phyloP scores from a whole-genome alignment of 2,329 filamentous ascomycete species.

The Colletotrichum orbiculare region DNA sequence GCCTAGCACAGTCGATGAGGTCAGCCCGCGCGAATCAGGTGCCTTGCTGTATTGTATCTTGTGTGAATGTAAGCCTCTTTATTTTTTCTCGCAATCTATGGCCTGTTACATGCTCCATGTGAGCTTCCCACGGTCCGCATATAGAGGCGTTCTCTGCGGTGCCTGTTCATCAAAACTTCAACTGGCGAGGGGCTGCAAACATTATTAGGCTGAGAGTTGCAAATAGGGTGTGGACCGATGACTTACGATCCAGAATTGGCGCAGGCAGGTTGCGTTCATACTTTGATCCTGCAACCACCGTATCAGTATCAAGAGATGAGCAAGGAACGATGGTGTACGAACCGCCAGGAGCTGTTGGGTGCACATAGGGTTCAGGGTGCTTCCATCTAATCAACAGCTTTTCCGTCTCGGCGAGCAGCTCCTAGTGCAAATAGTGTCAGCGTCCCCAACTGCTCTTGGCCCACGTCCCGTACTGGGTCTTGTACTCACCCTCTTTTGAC shows the following conservation, averaged over 20 bases:
- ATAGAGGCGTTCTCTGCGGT: not conserved
- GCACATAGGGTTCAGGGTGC: constrained; percentile 92
- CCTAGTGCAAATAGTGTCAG: constrained; percentile 61
- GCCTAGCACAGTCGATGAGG: too few species aligned
- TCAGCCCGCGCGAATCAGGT: too few species aligned
- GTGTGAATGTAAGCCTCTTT: too few species aligned
- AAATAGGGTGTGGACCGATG: not conserved
- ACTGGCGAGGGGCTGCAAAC: constrained; percentile 58
- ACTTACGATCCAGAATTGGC: constrained; percentile 84
- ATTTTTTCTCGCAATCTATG: too few species aligned
- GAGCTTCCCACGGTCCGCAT: not conserved
- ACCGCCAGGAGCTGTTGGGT: constrained; percentile 95
- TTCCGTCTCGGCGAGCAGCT: constrained; percentile 87
- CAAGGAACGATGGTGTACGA: constrained; percentile 44
- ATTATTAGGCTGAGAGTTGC: constrained; percentile 37
- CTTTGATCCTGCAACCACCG: constrained; percentile 77
- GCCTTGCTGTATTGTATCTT: too few species aligned
- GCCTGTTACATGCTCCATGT: constrained; percentile 1
- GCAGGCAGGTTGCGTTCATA: constrained; percentile 92
- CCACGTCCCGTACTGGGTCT: too few species aligned
- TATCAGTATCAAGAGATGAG: not conserved
- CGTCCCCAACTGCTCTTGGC: not conserved
- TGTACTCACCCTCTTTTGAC: constrained; percentile 80
- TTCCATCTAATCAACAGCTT: constrained; percentile 93
- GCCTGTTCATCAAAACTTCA: constrained; percentile 55